These are phyloP conservation scores for Neoboletus brunneissimus DNA, from an alignment of 768 basidiomycete genomes.

Conservation along the genomic window DNA sequence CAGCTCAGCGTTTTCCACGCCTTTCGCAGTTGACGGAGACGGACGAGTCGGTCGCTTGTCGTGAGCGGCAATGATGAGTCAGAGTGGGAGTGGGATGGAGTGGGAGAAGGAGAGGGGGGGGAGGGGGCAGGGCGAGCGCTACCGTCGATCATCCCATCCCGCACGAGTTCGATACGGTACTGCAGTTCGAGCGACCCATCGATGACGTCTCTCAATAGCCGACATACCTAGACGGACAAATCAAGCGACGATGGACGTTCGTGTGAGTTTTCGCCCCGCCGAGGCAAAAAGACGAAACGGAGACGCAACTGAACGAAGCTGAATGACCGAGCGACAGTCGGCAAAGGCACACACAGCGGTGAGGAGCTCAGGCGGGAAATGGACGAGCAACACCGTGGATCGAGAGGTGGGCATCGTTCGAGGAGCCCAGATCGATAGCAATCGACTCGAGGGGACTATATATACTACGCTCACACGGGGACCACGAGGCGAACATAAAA, in stretches of 20 bases:
- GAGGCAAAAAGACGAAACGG: no score
- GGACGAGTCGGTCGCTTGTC: constrained; percentile 28
- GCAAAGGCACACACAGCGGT: constrained; percentile 8
- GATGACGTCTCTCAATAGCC: constrained; percentile 15
- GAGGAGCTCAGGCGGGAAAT: constrained; percentile 18
- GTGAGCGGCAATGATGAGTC: not conserved
- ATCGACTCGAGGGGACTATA: not conserved
- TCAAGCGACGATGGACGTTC: no score
- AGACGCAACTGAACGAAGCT: constrained; percentile 15
- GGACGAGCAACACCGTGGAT: not conserved
- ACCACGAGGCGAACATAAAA: not conserved
- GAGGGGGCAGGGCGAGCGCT: not conserved
- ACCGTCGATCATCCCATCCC: constrained; percentile 36
- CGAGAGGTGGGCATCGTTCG: not conserved
- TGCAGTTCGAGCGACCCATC: constrained; percentile 33
- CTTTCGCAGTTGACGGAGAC: constrained; percentile 33
- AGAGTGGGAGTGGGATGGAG: not conserved
- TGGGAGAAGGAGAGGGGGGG: no score
- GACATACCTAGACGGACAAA: constrained; percentile 22
- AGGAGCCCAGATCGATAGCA: not conserved
- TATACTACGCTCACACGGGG: not conserved
- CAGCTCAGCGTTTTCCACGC: constrained; percentile 37
- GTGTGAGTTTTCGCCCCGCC: not conserved
- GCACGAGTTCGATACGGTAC: constrained; percentile 39
- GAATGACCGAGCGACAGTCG: constrained; percentile 8